phyloP scores from a whole-genome alignment of 768 basidiomycete species.

The Boletus vermiculosoides region DNA sequence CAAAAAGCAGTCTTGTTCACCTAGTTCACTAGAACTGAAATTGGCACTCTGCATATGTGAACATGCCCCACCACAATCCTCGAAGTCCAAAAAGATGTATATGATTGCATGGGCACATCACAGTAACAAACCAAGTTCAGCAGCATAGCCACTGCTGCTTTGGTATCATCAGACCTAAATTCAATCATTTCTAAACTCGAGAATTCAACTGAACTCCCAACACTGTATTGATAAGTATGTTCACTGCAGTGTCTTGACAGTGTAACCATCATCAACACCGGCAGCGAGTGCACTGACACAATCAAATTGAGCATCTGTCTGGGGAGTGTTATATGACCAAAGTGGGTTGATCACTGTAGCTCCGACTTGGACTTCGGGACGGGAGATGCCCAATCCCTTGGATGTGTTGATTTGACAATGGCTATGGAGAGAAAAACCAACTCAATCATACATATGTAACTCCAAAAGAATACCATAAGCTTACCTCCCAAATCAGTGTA shows the following conservation, averaged over 20 bases:
- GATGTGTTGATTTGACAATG: slow-evolving; percentile 52
- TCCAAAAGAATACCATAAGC: slow-evolving; percentile 2
- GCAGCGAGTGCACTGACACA: slow-evolving; percentile 50
- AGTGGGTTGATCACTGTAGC: slow-evolving; percentile 51
- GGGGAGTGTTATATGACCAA: slow-evolving; percentile 48
- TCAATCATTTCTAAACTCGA: slow-evolving; percentile 40
- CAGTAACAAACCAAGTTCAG: slow-evolving; percentile 43
- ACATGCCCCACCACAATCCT: no score
- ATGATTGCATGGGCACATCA: not conserved
- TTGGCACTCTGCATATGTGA: no score
- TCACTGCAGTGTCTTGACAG: slow-evolving; percentile 51
- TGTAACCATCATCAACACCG: slow-evolving; percentile 41
- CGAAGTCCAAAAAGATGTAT: no score
- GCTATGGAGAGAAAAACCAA: slow-evolving; percentile 24
- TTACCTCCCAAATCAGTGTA: slow-evolving; percentile 49
- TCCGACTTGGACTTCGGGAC: slow-evolving; percentile 48
- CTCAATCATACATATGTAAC: not conserved
- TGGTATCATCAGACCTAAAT: slow-evolving; percentile 18
- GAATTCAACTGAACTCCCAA: slow-evolving; percentile 22
- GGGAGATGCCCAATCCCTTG: slow-evolving; percentile 34
- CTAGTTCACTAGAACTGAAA: no score
- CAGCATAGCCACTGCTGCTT: slow-evolving; percentile 46
- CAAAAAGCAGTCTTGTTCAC: no score
- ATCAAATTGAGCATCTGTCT: slow-evolving; percentile 37
- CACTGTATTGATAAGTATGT: slow-evolving; percentile 55